A percentile compares a stretch with the other conserved stretches of the same genome.
These are phyloP conservation scores for Leishmania turanica DNA, from an alignment of 208 protist genomes.

Conservation along the genomic window DNA sequence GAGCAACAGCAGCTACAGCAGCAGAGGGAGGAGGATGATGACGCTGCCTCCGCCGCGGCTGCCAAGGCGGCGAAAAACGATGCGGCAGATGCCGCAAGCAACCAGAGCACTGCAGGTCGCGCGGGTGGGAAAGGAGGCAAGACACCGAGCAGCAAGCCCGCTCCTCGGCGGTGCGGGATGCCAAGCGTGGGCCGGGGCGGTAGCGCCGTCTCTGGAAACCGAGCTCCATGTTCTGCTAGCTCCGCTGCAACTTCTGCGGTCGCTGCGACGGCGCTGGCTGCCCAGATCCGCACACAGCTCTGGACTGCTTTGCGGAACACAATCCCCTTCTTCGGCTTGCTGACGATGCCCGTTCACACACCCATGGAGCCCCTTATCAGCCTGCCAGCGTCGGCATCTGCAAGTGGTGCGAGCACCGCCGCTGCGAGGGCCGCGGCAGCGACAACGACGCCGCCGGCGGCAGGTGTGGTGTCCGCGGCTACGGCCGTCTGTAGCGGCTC, in stretches of 20 bases:
- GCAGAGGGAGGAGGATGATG: neutral
- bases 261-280: constrained; percentile 1
- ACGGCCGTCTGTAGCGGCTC: constrained; percentile 17
- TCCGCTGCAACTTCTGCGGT: neutral
- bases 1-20: constrained; percentile 19
- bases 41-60: neutral
- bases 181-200: neutral
- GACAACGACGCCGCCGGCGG: neutral
- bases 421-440: neutral
- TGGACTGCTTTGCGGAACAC: constrained; percentile 19
- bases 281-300: constrained; percentile 14
- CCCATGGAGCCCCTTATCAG: constrained; percentile 10
- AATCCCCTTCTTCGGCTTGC: constrained; percentile 20
- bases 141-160: neutral
- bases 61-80: neutral
- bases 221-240: neutral
- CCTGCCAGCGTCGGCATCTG: neutral
- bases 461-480: neutral
- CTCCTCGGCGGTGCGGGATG: constrained; percentile 4
- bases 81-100: neutral
- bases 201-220: neutral
- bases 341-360: constrained; percentile 19
- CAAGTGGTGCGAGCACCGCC: neutral
- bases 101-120: neutral
- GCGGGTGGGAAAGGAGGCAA: too few species aligned